phyloP scores from a whole-genome alignment of 140 eudicot genomes.

The Flaveria floridana region DNA sequence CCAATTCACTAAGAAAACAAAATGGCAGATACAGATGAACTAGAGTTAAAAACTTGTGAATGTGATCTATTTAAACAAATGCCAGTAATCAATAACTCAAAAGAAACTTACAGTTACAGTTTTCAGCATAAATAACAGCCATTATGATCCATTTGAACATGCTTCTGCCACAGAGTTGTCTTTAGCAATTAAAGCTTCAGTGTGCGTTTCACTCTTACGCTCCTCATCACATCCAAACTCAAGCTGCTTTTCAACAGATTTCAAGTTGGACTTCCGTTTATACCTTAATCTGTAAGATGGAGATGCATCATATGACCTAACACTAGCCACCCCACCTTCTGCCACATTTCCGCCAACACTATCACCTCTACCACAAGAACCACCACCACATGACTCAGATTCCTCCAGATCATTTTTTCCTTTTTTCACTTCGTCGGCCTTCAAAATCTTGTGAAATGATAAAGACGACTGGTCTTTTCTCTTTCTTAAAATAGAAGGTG shows the following conservation, averaged over 20 bases:
- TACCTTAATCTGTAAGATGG: slow-evolving; percentile 76
- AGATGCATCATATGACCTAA: slow-evolving; percentile 58
- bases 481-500: slow-evolving; percentile 82
- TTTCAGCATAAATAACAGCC: slow-evolving; percentile 36
- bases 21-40: not conserved
- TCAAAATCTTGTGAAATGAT: slow-evolving; percentile 35
- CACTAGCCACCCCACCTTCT: slow-evolving; percentile 29
- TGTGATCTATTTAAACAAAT: not conserved
- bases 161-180: slow-evolving; percentile 45
- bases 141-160: slow-evolving; percentile 42
- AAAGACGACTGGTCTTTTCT: slow-evolving; percentile 45
- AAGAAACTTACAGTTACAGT: slow-evolving; percentile 36
- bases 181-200: slow-evolving; percentile 37
- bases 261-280: slow-evolving; percentile 54
- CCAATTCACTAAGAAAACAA: not conserved
- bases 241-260: slow-evolving; percentile 83
- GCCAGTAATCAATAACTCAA: slow-evolving; percentile 6
- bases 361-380: slow-evolving; percentile 27
- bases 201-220: slow-evolving; percentile 30
- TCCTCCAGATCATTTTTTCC: slow-evolving; percentile 34
- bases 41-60: not conserved
- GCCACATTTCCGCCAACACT: slow-evolving; percentile 20
- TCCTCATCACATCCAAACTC: slow-evolving; percentile 59
- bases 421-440: slow-evolving; percentile 34
- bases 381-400: slow-evolving; percentile 34